Evolutionary conservation across 257 asterid genomes (phyloP).

Genomic region (Ophiorrhiza pumila): DNA sequence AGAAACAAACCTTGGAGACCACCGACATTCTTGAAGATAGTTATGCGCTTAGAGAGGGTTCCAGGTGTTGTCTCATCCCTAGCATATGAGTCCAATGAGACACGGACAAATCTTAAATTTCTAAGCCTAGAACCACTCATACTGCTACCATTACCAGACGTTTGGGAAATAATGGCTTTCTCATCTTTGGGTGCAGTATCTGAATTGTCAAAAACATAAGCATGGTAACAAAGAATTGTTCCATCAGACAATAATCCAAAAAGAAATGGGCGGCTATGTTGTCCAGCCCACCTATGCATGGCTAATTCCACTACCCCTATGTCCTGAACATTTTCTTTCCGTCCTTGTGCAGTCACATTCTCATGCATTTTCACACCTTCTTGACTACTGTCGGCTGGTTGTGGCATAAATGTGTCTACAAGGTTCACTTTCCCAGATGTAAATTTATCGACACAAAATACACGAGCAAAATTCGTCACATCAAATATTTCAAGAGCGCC

Average conservation of each 20-base stretch:
- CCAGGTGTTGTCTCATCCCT: constrained; percentile 77
- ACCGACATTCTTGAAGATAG: constrained; percentile 79
- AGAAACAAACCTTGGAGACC: constrained; percentile 86
- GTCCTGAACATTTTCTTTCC: constrained; percentile 57
- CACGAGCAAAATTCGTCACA: constrained; percentile 76
- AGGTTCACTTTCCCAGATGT: constrained; percentile 72
- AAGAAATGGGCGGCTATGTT: constrained; percentile 78
- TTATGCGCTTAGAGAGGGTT: constrained; percentile 54
- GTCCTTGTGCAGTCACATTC: constrained; percentile 48
- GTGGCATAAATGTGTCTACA: constrained; percentile 55
- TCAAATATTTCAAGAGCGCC: constrained; percentile 86
- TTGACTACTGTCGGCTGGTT: constrained; percentile 34
- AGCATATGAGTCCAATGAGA: constrained; percentile 63
- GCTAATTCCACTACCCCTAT: constrained; percentile 81
- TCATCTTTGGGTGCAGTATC: constrained; percentile 62
- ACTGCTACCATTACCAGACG: constrained; percentile 38
- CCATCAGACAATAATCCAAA: constrained; percentile 91
- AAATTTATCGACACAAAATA: constrained; percentile 68
- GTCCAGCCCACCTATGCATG: constrained; percentile 84
- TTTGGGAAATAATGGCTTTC: constrained; percentile 37
- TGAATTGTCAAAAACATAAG: constrained; percentile 67
- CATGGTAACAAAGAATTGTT: constrained; percentile 88
- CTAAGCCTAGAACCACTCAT: constrained; percentile 76
- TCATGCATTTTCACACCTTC: constrained; percentile 37
- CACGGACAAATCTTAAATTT: constrained; percentile 78